A percentile compares a stretch with the other conserved stretches of the same genome.
Evolutionary conservation across 2,329 filamentous ascomycete species (phyloP).

Genomic region (Anisogramma anomala): DNA sequence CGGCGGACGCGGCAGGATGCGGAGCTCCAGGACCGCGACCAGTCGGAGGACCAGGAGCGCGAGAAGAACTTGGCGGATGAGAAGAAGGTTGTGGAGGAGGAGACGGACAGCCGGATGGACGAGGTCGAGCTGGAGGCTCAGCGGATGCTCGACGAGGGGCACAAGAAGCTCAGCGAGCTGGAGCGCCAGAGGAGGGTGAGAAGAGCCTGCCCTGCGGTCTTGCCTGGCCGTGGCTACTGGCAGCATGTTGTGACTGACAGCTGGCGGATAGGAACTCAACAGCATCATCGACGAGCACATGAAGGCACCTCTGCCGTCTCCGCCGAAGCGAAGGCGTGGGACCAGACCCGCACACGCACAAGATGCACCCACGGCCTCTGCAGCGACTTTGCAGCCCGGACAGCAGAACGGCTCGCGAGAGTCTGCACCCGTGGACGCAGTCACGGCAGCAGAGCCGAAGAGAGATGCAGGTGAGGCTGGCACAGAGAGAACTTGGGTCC

Average conservation of each 20-base stretch:
- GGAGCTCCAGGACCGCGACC: constrained; percentile 19
- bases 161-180: constrained; percentile 22
- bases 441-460: neutral
- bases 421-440: neutral
- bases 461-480: neutral
- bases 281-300: constrained; percentile 31
- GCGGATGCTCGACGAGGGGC: constrained; percentile 22
- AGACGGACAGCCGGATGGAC: constrained; percentile 26
- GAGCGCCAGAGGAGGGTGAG: constrained; percentile 25
- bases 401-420: neutral
- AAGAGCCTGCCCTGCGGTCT: neutral
- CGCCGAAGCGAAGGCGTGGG: constrained; percentile 18
- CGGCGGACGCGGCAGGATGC: constrained; percentile 27
- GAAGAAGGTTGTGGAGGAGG: constrained; percentile 23
- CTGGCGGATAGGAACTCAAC: constrained; percentile 27
- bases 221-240: neutral
- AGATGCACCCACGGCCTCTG: neutral
- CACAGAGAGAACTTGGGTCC: neutral
- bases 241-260: neutral
- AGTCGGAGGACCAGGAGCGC: constrained; percentile 23
- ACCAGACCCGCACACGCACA: constrained; percentile 3
- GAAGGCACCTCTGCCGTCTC: constrained; percentile 22
- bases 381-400: neutral
- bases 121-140: constrained; percentile 23
- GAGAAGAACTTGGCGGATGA: constrained; percentile 22